These are phyloP conservation scores for Aspergillus pseudoterreus DNA, from an alignment of 2,329 filamentous ascomycete species.

Conservation along the genomic window DNA sequence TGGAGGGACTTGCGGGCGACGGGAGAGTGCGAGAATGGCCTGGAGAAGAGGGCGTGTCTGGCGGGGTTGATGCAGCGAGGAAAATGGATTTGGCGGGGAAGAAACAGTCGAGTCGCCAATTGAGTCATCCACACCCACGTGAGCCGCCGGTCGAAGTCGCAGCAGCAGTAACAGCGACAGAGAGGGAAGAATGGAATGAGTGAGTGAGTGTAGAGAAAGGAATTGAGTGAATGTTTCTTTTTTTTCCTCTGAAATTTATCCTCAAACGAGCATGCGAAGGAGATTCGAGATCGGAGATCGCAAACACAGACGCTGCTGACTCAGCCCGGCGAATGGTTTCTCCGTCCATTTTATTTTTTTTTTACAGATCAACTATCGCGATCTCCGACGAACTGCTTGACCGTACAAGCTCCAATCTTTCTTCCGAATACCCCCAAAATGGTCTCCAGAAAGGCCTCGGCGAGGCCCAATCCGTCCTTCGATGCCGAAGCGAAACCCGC, in stretches of 20 bases:
- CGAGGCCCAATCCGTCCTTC: slow-evolving; percentile 43
- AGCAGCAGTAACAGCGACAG: slow-evolving; percentile 11
- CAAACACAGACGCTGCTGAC: slow-evolving; percentile 7
- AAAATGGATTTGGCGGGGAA: slow-evolving; percentile 29
- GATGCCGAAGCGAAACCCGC: slow-evolving; percentile 54
- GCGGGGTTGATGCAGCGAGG: slow-evolving; percentile 24
- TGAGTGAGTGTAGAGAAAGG: slow-evolving; percentile 5
- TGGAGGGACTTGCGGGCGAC: slow-evolving; percentile 28
- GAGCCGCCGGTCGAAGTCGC: slow-evolving; percentile 9
- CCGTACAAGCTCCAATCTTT: background rate
- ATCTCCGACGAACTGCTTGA: background rate
- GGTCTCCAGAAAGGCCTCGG: slow-evolving; percentile 47
- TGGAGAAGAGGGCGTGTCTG: slow-evolving; percentile 11
- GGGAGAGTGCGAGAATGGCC: slow-evolving; percentile 40
- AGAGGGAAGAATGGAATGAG: slow-evolving; percentile 7
- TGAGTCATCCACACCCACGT: slow-evolving; percentile 38
- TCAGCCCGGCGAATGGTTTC: slow-evolving; percentile 10
- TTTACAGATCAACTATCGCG: background rate
- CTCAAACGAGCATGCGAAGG: background rate
- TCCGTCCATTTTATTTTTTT: slow-evolving; percentile 29
- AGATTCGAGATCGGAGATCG: background rate
- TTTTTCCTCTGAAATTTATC: slow-evolving; percentile 3
- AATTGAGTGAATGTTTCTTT: slow-evolving; percentile 7
- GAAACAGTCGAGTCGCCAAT: slow-evolving; percentile 27
- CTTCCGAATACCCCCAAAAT: slow-evolving; percentile 31